These are phyloP conservation scores for Thalassiosira livingstoniorum DNA, from an alignment of 352 stramenopile species.

Conservation along the genomic window DNA sequence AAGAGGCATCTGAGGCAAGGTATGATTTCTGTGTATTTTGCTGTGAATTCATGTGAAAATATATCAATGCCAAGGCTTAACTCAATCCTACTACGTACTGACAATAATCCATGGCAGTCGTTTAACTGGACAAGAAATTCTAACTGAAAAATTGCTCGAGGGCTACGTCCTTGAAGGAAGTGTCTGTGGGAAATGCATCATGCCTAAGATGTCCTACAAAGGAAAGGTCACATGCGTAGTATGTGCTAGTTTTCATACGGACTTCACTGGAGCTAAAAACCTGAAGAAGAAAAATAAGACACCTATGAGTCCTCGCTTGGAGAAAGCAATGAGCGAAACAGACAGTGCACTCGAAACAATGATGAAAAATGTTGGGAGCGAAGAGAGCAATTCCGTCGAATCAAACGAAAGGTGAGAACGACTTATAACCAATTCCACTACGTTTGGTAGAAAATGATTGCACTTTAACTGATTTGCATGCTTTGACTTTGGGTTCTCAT, in stretches of 20 bases:
- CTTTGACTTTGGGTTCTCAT: too few relatives aligned
- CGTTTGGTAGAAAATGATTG: too few relatives aligned
- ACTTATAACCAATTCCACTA: too few relatives aligned
- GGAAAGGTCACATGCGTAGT: conserved; percentile 22
- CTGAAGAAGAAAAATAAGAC: not conserved
- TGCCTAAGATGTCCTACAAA: conserved; percentile 18
- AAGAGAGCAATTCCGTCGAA: not conserved
- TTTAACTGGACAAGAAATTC: conserved; percentile 1
- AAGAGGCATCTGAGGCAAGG: not conserved
- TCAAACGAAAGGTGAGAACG: too few relatives aligned
- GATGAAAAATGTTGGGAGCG: not conserved
- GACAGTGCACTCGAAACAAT: not conserved
- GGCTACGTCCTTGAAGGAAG: conserved; percentile 19
- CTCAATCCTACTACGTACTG: too few relatives aligned
- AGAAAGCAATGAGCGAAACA: not conserved
- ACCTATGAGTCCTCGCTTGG: not conserved
- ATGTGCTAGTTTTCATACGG: conserved; percentile 2
- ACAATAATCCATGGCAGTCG: not conserved
- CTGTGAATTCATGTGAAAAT: too few relatives aligned
- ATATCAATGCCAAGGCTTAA: not conserved
- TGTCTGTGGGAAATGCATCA: conserved; percentile 17
- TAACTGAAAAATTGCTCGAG: conserved; percentile 24
- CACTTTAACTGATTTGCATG: too few relatives aligned
- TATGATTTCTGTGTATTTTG: not conserved
- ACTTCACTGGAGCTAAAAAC: not conserved